Evolutionary conservation across 1,284 basidiomycete species (phyloP), one percentile per base, ranked within the genome.

Genomic region (Flammula alnicola): DNA sequence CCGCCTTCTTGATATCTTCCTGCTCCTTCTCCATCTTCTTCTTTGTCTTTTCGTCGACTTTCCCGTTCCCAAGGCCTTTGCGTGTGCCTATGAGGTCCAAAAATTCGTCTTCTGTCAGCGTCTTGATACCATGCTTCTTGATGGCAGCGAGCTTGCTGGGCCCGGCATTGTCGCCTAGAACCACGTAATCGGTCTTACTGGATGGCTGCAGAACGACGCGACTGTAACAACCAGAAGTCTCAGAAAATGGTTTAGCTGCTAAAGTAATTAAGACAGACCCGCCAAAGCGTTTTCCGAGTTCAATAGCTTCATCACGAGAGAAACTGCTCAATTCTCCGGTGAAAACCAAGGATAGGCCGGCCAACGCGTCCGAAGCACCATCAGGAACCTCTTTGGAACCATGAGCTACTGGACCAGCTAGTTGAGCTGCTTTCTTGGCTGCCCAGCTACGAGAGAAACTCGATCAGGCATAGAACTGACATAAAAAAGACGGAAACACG

Each of bases 281-380:
- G 57, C 94, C 93, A 65, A 88, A 95, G 4, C 95, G 90, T 69
- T 98, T 98, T 0, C 90, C 95, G 2, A 98, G 72, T 57, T 96
- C 92, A 30, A 79, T 65, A 0, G 93, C 91, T 61, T 98, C 94
- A 5, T 98, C 94, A 26, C 96, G 82, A 2, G 91, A 86, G 50
- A 99, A 84, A 49, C 88, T 91, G 37, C 80, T 82, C 38, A 99
- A 73, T 63, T 99, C 95, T 9, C 96, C 97, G 0, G 95, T 97
- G 59, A 99, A 99, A 19, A 99, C 97, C 59, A 99, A 89, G 0
- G 93, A 82, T 19, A 99, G 76, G 0, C 95, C 95, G 0, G 86
- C 81, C 2, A 99, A 77, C 65, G 91, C 94, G 61, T 95, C 87
- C 0, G 86, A 85, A 55, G 81, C 64, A 56, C 85, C 81, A 20